phyloP scores from a whole-genome alignment of 768 basidiomycete species.

The Rhodosporidiobolus odoratus region DNA sequence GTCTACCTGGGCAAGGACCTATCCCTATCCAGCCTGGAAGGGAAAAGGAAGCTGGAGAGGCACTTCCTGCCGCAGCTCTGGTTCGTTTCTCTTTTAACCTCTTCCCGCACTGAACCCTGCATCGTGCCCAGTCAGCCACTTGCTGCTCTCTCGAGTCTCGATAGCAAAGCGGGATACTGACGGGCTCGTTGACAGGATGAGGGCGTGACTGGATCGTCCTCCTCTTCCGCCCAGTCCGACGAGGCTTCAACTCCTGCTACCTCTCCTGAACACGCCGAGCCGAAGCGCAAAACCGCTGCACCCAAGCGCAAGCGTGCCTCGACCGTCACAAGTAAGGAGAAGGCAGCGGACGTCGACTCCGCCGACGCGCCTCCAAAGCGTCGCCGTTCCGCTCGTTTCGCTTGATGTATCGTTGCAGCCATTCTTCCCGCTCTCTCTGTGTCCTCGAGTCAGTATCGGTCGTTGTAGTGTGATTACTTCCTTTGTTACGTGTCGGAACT shows the following conservation, averaged over 20 bases:
- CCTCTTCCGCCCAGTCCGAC: neutral
- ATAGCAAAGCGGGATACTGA: too few relatives aligned
- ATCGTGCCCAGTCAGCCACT: neutral
- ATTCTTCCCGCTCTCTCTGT: neutral
- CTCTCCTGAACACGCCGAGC: neutral
- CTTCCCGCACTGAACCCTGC: neutral
- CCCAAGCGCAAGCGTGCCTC: neutral
- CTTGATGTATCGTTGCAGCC: neutral
- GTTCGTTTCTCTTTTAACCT: neutral
- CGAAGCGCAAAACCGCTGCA: neutral
- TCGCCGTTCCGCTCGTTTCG: neutral
- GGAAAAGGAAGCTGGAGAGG: neutral
- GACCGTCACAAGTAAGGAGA: neutral
- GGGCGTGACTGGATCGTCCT: neutral
- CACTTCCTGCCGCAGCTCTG: neutral
- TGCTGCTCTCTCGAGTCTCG: too few relatives aligned
- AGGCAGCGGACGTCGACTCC: neutral
- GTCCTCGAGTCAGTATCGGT: neutral
- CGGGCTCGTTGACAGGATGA: too few relatives aligned
- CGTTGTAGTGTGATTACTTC: neutral
- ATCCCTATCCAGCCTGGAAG: constrained; percentile 16
- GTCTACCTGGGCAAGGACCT: constrained; percentile 22
- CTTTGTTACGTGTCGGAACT: neutral
- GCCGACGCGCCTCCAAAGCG: neutral
- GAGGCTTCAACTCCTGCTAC: neutral